Base-by-base conservation (phyloP, 768 basidiomycete species). In the Mycena galericulata region DNA sequence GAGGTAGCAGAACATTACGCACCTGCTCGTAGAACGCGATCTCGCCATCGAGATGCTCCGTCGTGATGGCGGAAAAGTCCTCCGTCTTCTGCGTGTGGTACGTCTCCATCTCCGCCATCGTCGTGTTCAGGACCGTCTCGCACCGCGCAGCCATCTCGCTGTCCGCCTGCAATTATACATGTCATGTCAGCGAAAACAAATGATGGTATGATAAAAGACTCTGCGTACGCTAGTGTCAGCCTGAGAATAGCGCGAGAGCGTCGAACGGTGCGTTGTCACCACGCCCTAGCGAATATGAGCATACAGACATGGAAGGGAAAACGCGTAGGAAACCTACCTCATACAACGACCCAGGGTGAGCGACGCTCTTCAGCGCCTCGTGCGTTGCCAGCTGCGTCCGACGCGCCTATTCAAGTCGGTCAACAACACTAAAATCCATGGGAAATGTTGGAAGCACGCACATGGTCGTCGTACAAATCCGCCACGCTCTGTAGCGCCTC, bases 101-200 rank as follows among this genome's bases (percentile, higher is more conserved):
- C 1, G 86, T 89, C 55, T 93, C 92, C 84, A 96, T 89, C 81
- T 96, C 94, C 1, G 95, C 93, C 89, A 95, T 91, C 2, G 94
- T 95, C 11, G 89, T 90, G 76, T 96, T 96, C 29, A 97, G 81
- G 9, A 95, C 93, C 0, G 95, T 96, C 79, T 97, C 95, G 76
- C 92, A 95, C 22, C 95, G 88, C 4, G 88, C 85, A 2, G 89
- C 88, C 69, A 91, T 79, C 20, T 92, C 90, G 53, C 91, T 89
- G 71, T 91, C 84, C 17, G 85, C 77, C 90, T 92, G 74, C 30
- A 22, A 22, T 22, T 61, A 89, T n/a, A n/a, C n/a, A 38, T 27
- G 14, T n/a, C n/a, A n/a, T n/a, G n/a, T n/a, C n/a, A n/a, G n/a
- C n/a, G n/a, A n/a, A n/a, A n/a, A n/a, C 22, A 9, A 38, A 12